Base-by-base conservation (phyloP, 2,329 filamentous ascomycete species). In the Scytalidium lignicola region DNA sequence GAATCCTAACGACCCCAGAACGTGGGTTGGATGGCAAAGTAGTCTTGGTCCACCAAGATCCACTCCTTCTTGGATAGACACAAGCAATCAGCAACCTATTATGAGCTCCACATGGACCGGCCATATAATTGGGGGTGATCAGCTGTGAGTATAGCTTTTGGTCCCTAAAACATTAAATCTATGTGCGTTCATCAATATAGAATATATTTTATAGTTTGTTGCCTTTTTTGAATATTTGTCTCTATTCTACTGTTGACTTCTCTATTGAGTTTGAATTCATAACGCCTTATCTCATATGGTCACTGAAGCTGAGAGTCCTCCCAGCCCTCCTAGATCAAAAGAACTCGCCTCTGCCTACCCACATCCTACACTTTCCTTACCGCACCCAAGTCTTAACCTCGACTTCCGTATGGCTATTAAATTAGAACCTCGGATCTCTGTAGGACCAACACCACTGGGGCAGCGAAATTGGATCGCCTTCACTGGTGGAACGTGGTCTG, bases 401-500 rank as follows among this genome's bases (percentile, higher is more conserved):
- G 74, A 78, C 57, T 76, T 78, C 55, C 72, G 74, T 48, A 71
- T 78, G 60, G 70, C 71, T 39, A 73, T 76, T 13, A 65, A 63
- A 17, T 62, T 76, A 22, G 70, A 72, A 51, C 69, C 70, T 17
- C 63, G 68, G 26, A 67, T 74, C 10, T 66, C 67, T 19, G 67
- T 76, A 37, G 74, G 73, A 23, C 60, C 64, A 12, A 67, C 71
- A 45, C 58, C 64, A 28, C 59, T 62, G n/a, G 70, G 68, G 28
- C 66, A 70, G 49, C 70, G 74, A 50, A 75, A 77, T 55, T 75
- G 75, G 61, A 74, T 74, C 22, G 73, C 73, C 12, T 72, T 76
- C 45, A 67, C 67, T 7, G 69, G 69, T 9, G 74, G 74, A 2
- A 65, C 62, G 10, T 78, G 74, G 73, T 71, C 70, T 7, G 74